Percentiles rank a stretch among this genome's conserved stretches.
Evolutionary conservation across 768 basidiomycete genomes (phyloP).

Genomic region (Cyclocybe aegerita): DNA sequence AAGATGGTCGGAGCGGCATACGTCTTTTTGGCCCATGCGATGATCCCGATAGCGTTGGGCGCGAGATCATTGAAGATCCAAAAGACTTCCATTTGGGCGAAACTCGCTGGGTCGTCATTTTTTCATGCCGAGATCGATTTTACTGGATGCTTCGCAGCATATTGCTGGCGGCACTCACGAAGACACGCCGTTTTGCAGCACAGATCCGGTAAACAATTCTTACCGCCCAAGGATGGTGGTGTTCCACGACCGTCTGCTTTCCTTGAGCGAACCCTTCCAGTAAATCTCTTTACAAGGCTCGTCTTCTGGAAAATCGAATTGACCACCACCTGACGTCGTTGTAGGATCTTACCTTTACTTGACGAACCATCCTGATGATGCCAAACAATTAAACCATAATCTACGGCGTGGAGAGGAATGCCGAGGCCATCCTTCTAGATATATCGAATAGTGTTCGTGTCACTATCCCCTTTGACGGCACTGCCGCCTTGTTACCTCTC

Average conservation of each 20-base stretch:
- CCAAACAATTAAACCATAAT: slow-evolving; percentile 36
- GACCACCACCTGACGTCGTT: not conserved
- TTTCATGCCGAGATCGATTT: not conserved
- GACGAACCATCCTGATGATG: slow-evolving; percentile 38
- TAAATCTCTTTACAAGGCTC: slow-evolving; percentile 26
- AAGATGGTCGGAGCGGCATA: slow-evolving; percentile 34
- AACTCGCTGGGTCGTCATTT: slow-evolving; percentile 41
- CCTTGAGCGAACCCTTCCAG: slow-evolving; percentile 25
- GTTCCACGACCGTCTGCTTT: slow-evolving; percentile 23
- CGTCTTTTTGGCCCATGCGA: slow-evolving; percentile 40
- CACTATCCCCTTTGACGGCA: slow-evolving; percentile 36
- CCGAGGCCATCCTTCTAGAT: slow-evolving; percentile 34
- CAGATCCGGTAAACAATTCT: slow-evolving; percentile 48
- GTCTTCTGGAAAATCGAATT: slow-evolving; percentile 1
- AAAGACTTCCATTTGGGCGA: slow-evolving; percentile 30
- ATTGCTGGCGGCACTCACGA: slow-evolving; percentile 26
- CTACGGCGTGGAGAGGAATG: slow-evolving; percentile 24
- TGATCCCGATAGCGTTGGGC: slow-evolving; percentile 26
- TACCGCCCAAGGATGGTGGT: slow-evolving; percentile 38
- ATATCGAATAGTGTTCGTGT: slow-evolving; percentile 45
- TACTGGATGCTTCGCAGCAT: slow-evolving; percentile 16
- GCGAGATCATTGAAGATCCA: slow-evolving; percentile 36
- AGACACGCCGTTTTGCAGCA: slow-evolving; percentile 58
- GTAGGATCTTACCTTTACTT: slow-evolving; percentile 29
- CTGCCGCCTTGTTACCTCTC: slow-evolving; percentile 30